Conservation (phyloP, 1,284 basidiomycete genomes). For the Meripilus lineatus region DNA sequence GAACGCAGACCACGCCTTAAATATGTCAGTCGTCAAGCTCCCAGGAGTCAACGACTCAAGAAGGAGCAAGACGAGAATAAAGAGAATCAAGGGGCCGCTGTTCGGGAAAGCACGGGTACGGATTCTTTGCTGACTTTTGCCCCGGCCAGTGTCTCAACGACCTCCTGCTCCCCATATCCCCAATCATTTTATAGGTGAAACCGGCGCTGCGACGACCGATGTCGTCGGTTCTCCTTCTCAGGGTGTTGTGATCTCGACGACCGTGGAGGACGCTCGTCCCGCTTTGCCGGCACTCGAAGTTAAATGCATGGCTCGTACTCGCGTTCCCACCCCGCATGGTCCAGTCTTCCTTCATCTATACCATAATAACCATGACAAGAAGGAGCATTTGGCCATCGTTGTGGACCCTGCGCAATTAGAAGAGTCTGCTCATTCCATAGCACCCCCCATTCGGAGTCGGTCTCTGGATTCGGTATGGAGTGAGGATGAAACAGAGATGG, state of each 20-base stretch:
- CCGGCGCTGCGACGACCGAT: no score
- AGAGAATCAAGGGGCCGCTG: conserved; percentile 17
- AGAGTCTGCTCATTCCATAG: conserved; percentile 31
- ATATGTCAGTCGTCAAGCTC: conserved; percentile 70
- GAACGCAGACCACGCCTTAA: conserved; percentile 40
- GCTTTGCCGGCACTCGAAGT: conserved; percentile 40
- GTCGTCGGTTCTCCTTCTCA: no score
- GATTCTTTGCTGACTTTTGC: conserved; percentile 17
- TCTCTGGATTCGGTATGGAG: conserved; percentile 87
- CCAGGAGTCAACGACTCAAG: conserved; percentile 52
- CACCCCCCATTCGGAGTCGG: conserved; percentile 70
- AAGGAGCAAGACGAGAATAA: conserved; percentile 20
- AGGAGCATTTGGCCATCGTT: conserved; percentile 98
- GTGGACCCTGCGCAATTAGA: conserved; percentile 83
- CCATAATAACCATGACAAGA: conserved; percentile 84
- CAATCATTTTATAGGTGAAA: conserved; percentile 1
- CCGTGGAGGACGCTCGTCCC: conserved; percentile 1
- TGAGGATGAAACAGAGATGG: conserved; percentile 87
- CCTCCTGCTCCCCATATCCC: conserved; percentile 11
- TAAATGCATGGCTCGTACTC: conserved; percentile 93
- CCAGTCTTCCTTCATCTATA: conserved; percentile 94
- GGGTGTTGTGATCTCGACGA: conserved; percentile 1
- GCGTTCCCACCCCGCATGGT: conserved; percentile 96
- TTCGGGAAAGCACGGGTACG: conserved; percentile 11
- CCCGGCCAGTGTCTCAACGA: conserved; percentile 21